phyloP scores from a whole-genome alignment of 441 rosid genomes.

The Raphanus hybrid region DNA sequence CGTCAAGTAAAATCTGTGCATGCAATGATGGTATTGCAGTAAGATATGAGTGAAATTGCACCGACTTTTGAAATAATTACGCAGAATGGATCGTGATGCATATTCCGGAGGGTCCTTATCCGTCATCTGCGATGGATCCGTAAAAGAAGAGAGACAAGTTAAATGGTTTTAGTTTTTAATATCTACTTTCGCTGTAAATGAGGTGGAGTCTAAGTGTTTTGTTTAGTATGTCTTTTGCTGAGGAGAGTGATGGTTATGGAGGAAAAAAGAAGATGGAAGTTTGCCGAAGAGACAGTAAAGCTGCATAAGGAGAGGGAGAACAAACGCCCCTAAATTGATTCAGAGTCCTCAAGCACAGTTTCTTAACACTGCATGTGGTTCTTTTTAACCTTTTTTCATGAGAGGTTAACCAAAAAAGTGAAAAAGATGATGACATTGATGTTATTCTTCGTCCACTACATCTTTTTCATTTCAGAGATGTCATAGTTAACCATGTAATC shows the following conservation, averaged over 20 bases:
- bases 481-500: constrained; percentile 9
- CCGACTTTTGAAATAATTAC: not conserved
- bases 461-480: not conserved
- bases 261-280: constrained; percentile 51
- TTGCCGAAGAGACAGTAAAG: constrained; percentile 49
- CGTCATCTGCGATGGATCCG: too few relatives aligned
- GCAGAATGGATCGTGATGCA: not conserved
- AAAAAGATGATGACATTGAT: not conserved
- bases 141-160: too few relatives aligned
- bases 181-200: too few relatives aligned
- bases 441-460: not conserved
- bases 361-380: constrained; percentile 41
- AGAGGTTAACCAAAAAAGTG: not conserved
- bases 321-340: constrained; percentile 48
- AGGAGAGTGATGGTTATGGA: constrained; percentile 50
- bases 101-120: not conserved
- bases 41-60: not conserved
- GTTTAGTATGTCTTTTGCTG: constrained; percentile 41
- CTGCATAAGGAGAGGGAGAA: constrained; percentile 57
- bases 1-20: too few relatives aligned
- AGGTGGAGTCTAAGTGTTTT: too few relatives aligned
- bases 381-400: not conserved
- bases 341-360: constrained; percentile 52
- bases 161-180: too few relatives aligned
- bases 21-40: too few relatives aligned